A percentile compares a stretch with the other conserved stretches of the same genome.
These are phyloP conservation scores for Aspergillus quadricinctus DNA, from an alignment of 2,329 filamentous ascomycete species.

Conservation along the genomic window DNA sequence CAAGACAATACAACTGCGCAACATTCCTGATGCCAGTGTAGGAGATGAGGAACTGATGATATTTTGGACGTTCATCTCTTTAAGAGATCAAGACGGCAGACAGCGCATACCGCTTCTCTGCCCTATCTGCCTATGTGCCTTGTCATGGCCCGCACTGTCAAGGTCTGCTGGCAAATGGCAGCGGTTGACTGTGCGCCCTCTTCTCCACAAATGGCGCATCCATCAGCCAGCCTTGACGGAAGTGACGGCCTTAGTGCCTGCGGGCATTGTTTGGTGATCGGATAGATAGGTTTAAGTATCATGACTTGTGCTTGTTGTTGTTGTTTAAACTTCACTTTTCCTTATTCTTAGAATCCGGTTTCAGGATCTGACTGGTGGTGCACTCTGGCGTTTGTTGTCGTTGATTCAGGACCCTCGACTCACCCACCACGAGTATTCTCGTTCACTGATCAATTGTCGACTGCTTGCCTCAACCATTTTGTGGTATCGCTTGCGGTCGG, in stretches of 20 bases:
- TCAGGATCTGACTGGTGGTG: neutral
- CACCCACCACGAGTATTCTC: too few relatives aligned
- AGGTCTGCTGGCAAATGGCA: neutral
- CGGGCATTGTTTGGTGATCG: neutral
- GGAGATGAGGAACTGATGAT: neutral
- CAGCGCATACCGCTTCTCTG: neutral
- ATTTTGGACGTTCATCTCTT: neutral
- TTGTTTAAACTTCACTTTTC: neutral
- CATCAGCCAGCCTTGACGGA: neutral
- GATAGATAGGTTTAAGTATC: neutral
- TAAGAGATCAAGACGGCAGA: neutral
- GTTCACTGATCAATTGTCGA: too few relatives aligned
- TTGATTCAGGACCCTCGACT: neutral
- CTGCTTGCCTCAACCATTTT: neutral
- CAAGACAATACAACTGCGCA: neutral
- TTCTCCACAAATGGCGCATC: neutral
- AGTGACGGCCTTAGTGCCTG: neutral
- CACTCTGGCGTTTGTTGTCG: neutral
- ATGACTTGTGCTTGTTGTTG: neutral
- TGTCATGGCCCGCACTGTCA: neutral
- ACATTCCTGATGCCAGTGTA: neutral
- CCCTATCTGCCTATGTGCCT: neutral
- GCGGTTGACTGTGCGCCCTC: neutral
- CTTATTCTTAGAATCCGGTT: neutral
- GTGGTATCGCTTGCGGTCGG: neutral